A percentile compares a stretch with the other conserved stretches of the same genome.
phyloP scores from a whole-genome alignment of 495 filamentous ascomycete genomes.

The Aspergillus heteromorphus region DNA sequence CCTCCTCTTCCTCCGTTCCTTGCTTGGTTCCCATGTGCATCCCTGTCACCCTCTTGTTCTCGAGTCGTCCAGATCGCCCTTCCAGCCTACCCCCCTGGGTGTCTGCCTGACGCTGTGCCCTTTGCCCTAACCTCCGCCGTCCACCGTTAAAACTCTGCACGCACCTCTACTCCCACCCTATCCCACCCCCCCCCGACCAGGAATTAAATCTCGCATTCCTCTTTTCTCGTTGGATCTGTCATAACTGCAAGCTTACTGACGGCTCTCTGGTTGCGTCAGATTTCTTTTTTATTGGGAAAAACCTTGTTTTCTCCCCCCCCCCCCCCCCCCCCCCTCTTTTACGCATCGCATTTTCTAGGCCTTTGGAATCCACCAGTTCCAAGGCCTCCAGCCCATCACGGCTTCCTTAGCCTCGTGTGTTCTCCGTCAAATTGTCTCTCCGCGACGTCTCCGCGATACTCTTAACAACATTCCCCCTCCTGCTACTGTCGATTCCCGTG shows the following conservation, averaged over 20 bases:
- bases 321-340: neutral
- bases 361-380: slow-evolving; percentile 55
- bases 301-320: slow-evolving; percentile 10
- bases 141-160: slow-evolving; percentile 23
- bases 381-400: slow-evolving; percentile 65
- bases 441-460: slow-evolving; percentile 53
- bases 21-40: neutral
- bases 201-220: slow-evolving; percentile 21
- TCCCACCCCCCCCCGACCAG: slow-evolving; percentile 4
- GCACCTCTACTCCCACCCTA: slow-evolving; percentile 7
- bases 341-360: slow-evolving; percentile 27
- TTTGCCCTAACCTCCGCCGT: slow-evolving; percentile 22
- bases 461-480: slow-evolving; percentile 69
- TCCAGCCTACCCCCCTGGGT: slow-evolving; percentile 3
- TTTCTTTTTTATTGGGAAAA: neutral
- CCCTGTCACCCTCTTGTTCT: neutral
- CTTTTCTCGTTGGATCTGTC: slow-evolving; percentile 7
- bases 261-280: neutral
- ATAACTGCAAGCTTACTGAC: neutral
- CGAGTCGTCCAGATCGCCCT: neutral
- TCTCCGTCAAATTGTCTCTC: slow-evolving; percentile 75
- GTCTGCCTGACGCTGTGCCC: slow-evolving; percentile 20
- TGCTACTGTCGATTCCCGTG: slow-evolving; percentile 56
- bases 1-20: neutral
- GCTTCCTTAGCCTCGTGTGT: slow-evolving; percentile 60